Evolutionary conservation across 164 flowering plant species (phyloP).

Genomic region (Stephania japonica): DNA sequence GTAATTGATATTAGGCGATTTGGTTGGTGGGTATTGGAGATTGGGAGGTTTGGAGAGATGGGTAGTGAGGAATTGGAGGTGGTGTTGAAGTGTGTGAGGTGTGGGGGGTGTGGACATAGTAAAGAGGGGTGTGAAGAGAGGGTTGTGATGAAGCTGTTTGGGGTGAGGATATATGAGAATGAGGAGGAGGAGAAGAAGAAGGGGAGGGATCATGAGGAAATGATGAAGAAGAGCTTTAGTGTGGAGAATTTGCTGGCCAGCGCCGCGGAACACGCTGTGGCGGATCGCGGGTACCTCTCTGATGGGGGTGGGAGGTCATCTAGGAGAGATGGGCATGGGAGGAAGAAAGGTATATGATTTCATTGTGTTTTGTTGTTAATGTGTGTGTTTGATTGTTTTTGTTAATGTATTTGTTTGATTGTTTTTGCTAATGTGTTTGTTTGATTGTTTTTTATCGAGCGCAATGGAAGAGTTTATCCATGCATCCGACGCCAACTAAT

Average conservation of each 20-base stretch:
- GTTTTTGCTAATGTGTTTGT: background rate
- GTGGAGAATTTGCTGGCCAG: conserved; percentile 32
- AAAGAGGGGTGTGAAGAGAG: conserved; percentile 36
- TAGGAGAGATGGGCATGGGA: conserved; percentile 11
- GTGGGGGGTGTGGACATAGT: conserved; percentile 46
- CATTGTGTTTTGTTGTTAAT: background rate
- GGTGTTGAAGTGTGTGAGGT: conserved; percentile 33
- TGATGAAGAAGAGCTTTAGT: conserved; percentile 38
- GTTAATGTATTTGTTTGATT: background rate
- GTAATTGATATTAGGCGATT: no score
- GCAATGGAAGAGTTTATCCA: no score
- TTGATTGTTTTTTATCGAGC: background rate
- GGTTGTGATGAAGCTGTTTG: conserved; percentile 29
- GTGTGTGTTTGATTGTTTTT: background rate
- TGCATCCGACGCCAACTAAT: no score
- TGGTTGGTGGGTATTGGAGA: no score
- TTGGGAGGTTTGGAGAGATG: background rate
- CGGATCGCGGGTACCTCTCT: conserved; percentile 30
- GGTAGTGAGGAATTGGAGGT: conserved; percentile 11
- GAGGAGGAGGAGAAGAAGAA: conserved; percentile 15
- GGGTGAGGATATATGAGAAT: conserved; percentile 21
- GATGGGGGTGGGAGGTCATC: conserved; percentile 19
- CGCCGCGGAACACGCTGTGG: background rate
- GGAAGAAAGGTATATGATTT: conserved; percentile 23
- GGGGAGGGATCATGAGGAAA: conserved; percentile 24